These are phyloP conservation scores for Fagus sylvatica DNA, from an alignment of 306 rosid species.

Conservation along the genomic window DNA sequence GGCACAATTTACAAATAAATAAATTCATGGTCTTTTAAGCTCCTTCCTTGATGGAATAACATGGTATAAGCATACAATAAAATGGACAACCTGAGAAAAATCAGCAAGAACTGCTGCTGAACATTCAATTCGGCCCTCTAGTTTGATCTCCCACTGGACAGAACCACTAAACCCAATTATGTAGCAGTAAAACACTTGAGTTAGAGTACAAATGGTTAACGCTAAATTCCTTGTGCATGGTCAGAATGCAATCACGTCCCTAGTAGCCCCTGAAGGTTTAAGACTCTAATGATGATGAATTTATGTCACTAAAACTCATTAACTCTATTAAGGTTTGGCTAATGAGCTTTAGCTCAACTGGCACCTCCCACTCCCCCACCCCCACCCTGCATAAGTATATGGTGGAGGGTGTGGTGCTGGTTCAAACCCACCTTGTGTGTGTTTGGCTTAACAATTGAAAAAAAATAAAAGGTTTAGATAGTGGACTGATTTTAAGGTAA, in stretches of 20 bases:
- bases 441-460: not conserved
- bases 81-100: constrained; percentile 69
- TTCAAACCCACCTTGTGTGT: not conserved
- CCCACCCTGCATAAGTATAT: not conserved
- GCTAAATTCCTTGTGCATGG: not conserved
- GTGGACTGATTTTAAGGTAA: not conserved
- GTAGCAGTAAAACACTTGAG: constrained; percentile 33
- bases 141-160: constrained; percentile 76
- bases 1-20: constrained; percentile 19
- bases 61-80: constrained; percentile 6
- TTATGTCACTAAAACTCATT: not conserved
- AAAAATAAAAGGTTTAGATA: not conserved
- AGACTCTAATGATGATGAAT: not conserved
- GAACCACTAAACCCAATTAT: constrained; percentile 74
- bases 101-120: constrained; percentile 76
- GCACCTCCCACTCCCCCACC: not conserved
- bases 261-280: not conserved
- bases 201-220: constrained; percentile 17
- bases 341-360: not conserved
- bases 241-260: constrained; percentile 11
- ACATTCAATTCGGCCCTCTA: constrained; percentile 89
- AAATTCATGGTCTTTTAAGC: constrained; percentile 14
- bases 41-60: constrained; percentile 12
- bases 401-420: not conserved
- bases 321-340: not conserved